Evolutionary conservation across 148 eudicot species (phyloP).

Genomic region (Camellia sinensis): DNA sequence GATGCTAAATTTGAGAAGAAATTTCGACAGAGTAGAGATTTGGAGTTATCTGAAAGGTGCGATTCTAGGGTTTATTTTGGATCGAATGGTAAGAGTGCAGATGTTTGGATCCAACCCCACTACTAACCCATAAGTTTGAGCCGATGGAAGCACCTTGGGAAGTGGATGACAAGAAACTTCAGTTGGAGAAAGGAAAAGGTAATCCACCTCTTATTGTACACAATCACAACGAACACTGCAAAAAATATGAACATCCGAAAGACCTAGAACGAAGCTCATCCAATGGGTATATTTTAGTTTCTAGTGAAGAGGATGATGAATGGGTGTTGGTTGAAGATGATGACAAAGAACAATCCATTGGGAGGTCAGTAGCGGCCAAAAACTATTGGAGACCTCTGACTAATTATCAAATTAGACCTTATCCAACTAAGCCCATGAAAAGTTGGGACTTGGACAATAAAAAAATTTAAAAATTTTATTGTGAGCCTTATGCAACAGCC

Average conservation of each 20-base stretch:
- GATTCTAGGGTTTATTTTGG: background rate
- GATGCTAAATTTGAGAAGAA: background rate
- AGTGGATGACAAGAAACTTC: background rate
- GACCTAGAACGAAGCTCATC: background rate
- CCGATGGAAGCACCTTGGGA: constrained; percentile 1
- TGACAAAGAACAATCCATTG: background rate
- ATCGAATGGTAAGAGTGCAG: background rate
- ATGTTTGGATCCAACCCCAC: background rate
- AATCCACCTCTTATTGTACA: background rate
- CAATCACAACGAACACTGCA: background rate
- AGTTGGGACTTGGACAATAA: too few species aligned
- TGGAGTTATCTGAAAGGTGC: constrained; percentile 2
- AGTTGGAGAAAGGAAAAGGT: background rate
- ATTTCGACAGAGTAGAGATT: background rate
- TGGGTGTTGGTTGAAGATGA: constrained; percentile 13
- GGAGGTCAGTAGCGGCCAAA: too few species aligned
- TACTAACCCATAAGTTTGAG: background rate
- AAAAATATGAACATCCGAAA: background rate
- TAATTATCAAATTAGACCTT: too few species aligned
- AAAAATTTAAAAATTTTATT: too few species aligned
- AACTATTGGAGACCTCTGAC: too few species aligned
- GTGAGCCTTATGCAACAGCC: too few species aligned
- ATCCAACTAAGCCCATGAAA: too few species aligned
- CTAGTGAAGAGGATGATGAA: constrained; percentile 7
- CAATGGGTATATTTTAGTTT: background rate